Conservation (phyloP, 495 filamentous ascomycete species). For the Neohortaea acidophila region DNA sequence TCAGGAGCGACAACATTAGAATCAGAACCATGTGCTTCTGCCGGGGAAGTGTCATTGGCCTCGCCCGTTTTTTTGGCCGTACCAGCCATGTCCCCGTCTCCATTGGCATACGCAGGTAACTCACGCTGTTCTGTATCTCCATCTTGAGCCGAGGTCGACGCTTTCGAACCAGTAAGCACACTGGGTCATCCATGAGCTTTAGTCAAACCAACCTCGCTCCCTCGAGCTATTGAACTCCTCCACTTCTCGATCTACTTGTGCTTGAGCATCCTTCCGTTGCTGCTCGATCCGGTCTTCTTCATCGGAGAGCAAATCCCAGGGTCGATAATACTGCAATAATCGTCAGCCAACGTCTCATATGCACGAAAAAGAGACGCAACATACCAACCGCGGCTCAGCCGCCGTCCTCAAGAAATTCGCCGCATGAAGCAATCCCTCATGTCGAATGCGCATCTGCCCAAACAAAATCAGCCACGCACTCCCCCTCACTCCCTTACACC, state of each 20-base stretch:
- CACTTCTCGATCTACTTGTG: constrained; percentile 35
- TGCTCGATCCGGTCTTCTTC: constrained; percentile 46
- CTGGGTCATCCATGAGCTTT: no score
- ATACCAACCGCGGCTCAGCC: constrained; percentile 61
- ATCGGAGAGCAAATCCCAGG: constrained; percentile 56
- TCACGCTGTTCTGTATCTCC: neutral
- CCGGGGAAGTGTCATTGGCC: neutral
- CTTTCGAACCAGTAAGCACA: no score
- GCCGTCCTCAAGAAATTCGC: constrained; percentile 64
- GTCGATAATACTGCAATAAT: constrained; percentile 66
- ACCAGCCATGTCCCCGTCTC: no score
- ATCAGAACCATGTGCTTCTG: neutral
- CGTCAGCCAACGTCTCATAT: constrained; percentile 17
- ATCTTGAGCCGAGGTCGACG: neutral
- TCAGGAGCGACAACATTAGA: neutral
- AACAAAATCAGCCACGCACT: neutral
- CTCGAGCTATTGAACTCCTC: constrained; percentile 34
- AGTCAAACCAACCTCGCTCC: no score
- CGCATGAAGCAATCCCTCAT: constrained; percentile 53
- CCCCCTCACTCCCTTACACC: constrained; percentile 9
- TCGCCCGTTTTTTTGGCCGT: neutral
- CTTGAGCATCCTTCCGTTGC: constrained; percentile 44
- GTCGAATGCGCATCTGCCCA: constrained; percentile 61
- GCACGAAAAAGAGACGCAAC: constrained; percentile 21
- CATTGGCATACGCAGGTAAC: neutral